phyloP scores from a whole-genome alignment of 2,329 filamentous ascomycete genomes.

The Nigrograna mackinnonii region DNA sequence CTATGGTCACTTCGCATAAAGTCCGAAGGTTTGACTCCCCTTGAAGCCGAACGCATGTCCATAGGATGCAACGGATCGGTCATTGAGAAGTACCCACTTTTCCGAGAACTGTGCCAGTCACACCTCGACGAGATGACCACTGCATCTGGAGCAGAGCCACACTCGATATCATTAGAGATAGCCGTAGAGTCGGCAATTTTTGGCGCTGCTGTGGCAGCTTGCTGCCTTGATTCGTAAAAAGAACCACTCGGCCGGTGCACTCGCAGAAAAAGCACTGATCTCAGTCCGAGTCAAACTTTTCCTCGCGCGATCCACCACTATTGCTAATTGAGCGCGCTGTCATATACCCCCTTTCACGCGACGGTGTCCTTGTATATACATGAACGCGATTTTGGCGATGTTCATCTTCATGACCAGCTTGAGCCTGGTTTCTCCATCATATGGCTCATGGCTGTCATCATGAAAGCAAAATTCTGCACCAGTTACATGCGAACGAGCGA shows the following conservation, averaged over 20 bases:
- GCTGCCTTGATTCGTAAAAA: conserved; percentile 36
- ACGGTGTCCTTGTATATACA: not conserved
- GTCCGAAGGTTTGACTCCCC: conserved; percentile 47
- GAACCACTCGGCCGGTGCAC: no score
- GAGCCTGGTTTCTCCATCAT: no score
- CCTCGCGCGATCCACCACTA: no score
- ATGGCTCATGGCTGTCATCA: no score
- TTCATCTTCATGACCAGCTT: conserved; percentile 1
- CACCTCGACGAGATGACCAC: conserved; percentile 63
- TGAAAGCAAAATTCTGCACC: no score
- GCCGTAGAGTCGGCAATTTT: conserved; percentile 76
- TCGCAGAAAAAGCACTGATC: no score
- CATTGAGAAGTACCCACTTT: conserved; percentile 76
- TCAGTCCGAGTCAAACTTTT: no score
- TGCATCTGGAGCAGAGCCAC: conserved; percentile 41
- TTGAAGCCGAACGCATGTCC: conserved; percentile 42
- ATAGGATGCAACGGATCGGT: conserved; percentile 82
- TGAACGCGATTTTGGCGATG: conserved; percentile 8
- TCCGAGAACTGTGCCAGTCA: conserved; percentile 63
- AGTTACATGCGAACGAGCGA: no score
- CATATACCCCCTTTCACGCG: no score
- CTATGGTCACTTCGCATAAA: conserved; percentile 61
- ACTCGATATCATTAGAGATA: conserved; percentile 65
- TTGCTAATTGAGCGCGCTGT: no score
- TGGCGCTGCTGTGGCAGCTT: conserved; percentile 71